phyloP scores from a whole-genome alignment of 1,284 basidiomycete species.

The Meripilus lineatus region DNA sequence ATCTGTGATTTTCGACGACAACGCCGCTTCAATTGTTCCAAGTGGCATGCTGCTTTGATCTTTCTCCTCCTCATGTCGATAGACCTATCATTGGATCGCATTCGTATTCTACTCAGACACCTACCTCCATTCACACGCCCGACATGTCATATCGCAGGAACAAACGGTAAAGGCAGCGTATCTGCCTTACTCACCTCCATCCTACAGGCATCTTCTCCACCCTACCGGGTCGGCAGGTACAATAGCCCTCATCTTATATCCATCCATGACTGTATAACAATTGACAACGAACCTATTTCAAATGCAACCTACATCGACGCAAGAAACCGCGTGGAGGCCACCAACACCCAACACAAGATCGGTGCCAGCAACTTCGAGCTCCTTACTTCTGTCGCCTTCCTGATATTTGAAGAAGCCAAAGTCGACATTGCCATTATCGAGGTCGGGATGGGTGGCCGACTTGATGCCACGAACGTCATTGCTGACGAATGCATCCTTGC shows the following conservation, averaged over 20 bases:
- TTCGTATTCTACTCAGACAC: conserved; percentile 51
- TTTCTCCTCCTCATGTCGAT: conserved; percentile 51
- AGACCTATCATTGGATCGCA: conserved; percentile 73
- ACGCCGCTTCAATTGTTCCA: too few relatives aligned
- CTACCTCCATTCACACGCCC: conserved; percentile 73
- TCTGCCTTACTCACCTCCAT: conserved; percentile 81
- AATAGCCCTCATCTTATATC: conserved; percentile 91
- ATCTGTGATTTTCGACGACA: too few relatives aligned
- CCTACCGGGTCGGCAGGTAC: conserved; percentile 76
- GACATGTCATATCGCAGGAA: conserved; percentile 91
- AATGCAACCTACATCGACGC: conserved; percentile 46
- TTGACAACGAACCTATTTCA: conserved; percentile 58
- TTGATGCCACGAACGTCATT: conserved; percentile 93
- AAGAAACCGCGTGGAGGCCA: conserved; percentile 45
- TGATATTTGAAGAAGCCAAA: conserved; percentile 59
- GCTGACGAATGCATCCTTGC: conserved; percentile 66
- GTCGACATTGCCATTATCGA: conserved; percentile 88
- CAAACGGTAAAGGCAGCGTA: conserved; percentile 97
- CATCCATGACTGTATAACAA: conserved; percentile 72
- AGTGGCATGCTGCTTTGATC: not conserved
- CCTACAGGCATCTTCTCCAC: conserved; percentile 50
- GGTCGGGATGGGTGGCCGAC: conserved; percentile 90
- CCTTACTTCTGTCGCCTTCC: conserved; percentile 75
- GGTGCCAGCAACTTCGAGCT: conserved; percentile 79
- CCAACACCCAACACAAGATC: conserved; percentile 41